Conservation (phyloP, 179 eudicot species). For the Beta macrorhiza region DNA sequence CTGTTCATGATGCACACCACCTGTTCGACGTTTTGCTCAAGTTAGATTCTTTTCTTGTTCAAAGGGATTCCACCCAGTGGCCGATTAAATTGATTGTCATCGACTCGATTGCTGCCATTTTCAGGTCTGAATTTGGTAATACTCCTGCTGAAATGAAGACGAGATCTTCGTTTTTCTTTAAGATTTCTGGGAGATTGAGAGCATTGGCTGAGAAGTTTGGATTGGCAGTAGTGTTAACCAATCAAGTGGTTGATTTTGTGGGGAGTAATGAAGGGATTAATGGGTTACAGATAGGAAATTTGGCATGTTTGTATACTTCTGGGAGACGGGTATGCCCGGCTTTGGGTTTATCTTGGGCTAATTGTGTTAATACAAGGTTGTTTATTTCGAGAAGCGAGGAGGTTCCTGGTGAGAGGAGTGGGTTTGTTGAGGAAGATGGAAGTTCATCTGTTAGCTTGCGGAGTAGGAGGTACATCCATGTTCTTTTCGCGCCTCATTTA, state of each 20-base stretch:
- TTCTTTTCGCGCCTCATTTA: constrained; percentile 86
- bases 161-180: constrained; percentile 64
- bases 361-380: constrained; percentile 77
- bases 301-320: constrained; percentile 51
- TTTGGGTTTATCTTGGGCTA: constrained; percentile 90
- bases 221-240: constrained; percentile 71
- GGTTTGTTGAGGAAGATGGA: constrained; percentile 39
- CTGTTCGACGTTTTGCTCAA: constrained; percentile 75
- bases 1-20: constrained; percentile 54
- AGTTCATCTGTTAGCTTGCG: constrained; percentile 25
- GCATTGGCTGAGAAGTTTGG: constrained; percentile 56
- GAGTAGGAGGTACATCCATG: constrained; percentile 57
- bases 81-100: constrained; percentile 62
- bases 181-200: constrained; percentile 62
- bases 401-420: constrained; percentile 34
- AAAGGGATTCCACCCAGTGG: constrained; percentile 25
- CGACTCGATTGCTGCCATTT: constrained; percentile 83
- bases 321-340: constrained; percentile 87
- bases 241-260: constrained; percentile 79
- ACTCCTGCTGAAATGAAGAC: constrained; percentile 51
- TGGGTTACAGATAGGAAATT: constrained; percentile 64
- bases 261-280: constrained; percentile 38
- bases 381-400: constrained; percentile 69
- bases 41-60: constrained; percentile 42
- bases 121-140: constrained; percentile 73